phyloP scores from a whole-genome alignment of 495 filamentous ascomycete species.

The Chlorociboria aeruginascens region DNA sequence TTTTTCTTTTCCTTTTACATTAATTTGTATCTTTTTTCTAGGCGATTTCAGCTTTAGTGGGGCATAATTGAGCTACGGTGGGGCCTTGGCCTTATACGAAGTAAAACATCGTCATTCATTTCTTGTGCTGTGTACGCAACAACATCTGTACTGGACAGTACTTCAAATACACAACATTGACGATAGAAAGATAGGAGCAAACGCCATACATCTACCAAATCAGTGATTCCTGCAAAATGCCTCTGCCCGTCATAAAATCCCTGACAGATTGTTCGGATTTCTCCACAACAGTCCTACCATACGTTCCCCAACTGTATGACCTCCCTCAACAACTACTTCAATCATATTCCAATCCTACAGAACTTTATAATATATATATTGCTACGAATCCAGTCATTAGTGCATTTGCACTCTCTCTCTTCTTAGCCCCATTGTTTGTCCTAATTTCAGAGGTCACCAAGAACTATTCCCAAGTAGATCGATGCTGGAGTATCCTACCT shows the following conservation, averaged over 20 bases:
- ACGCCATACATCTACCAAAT: neutral
- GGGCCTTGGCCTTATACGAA: no score
- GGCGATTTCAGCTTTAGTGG: no score
- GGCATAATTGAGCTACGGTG: no score
- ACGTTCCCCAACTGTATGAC: constrained; percentile 62
- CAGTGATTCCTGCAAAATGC: constrained; percentile 30
- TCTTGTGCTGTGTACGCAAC: neutral
- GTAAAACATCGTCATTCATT: neutral
- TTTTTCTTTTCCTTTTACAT: no score
- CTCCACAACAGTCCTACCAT: constrained; percentile 57
- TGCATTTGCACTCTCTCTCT: constrained; percentile 58
- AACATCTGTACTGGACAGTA: neutral
- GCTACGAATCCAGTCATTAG: constrained; percentile 79
- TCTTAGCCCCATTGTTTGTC: constrained; percentile 56
- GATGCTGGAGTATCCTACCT: constrained; percentile 82
- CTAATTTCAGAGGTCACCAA: constrained; percentile 68
- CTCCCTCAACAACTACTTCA: constrained; percentile 52
- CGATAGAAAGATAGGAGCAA: neutral
- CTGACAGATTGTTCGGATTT: constrained; percentile 64
- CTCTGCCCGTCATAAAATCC: constrained; percentile 55
- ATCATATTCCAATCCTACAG: constrained; percentile 39
- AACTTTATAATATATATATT: constrained; percentile 55
- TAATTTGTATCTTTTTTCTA: no score
- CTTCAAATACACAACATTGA: neutral
- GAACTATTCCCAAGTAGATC: constrained; percentile 92